Evolutionary conservation across 495 filamentous ascomycete genomes (phyloP).

Genomic region (Neurospora sublineolata): DNA sequence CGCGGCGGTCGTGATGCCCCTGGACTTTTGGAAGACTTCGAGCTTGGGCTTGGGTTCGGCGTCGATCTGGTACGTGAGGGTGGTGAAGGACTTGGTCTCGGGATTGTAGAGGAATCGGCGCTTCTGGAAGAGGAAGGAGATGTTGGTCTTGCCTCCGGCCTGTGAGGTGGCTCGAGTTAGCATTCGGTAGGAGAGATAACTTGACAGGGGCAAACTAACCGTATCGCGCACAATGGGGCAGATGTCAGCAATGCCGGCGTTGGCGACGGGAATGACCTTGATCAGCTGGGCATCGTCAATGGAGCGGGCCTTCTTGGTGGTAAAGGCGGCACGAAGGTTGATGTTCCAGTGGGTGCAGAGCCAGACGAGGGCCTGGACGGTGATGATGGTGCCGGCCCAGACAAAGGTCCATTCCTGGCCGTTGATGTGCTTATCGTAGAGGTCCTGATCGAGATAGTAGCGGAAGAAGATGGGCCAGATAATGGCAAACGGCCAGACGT

Average conservation of each 20-base stretch:
- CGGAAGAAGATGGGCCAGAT: constrained; percentile 86
- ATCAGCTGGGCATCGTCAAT: constrained; percentile 73
- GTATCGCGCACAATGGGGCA: constrained; percentile 66
- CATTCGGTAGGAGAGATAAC: not conserved
- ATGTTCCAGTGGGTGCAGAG: constrained; percentile 97
- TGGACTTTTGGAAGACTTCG: constrained; percentile 62
- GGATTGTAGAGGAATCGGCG: constrained; percentile 81
- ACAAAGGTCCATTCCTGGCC: constrained; percentile 95
- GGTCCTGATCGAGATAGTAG: constrained; percentile 67
- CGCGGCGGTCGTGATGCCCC: constrained; percentile 55
- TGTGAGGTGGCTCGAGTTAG: constrained; percentile 15
- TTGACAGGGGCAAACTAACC: constrained; percentile 27
- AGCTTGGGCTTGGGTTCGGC: constrained; percentile 67
- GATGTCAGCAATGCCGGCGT: constrained; percentile 83
- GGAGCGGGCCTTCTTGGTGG: constrained; percentile 56
- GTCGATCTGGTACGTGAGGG: constrained; percentile 78
- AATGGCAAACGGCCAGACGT: constrained; percentile 83
- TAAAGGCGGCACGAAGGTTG: constrained; percentile 71
- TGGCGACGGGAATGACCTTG: constrained; percentile 84
- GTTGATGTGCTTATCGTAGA: constrained; percentile 81
- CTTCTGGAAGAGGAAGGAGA: constrained; percentile 96
- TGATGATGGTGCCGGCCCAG: constrained; percentile 77
- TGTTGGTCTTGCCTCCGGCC: constrained; percentile 57
- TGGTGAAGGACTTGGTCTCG: constrained; percentile 58
- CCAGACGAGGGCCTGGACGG: constrained; percentile 80